These are phyloP conservation scores for Phaeosphaeria sp. DNA, from an alignment of 2,329 filamentous ascomycete species.

Conservation along the genomic window DNA sequence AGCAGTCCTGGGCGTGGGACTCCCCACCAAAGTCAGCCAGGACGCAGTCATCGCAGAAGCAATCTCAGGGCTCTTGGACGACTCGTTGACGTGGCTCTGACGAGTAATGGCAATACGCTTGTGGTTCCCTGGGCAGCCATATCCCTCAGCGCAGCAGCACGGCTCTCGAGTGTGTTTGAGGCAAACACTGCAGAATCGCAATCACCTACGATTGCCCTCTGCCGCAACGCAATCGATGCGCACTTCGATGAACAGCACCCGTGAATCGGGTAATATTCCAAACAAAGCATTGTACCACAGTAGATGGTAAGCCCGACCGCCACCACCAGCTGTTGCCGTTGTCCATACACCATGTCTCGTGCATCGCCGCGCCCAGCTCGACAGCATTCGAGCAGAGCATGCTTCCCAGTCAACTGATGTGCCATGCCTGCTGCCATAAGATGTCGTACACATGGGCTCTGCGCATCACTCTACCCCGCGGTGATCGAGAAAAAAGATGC, in stretches of 20 bases:
- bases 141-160: neutral
- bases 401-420: neutral
- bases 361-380: neutral
- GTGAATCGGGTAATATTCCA: neutral
- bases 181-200: neutral
- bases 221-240: neutral
- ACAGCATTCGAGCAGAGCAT: neutral
- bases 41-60: slow-evolving; percentile 23
- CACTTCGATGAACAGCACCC: neutral
- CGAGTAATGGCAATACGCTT: slow-evolving; percentile 4
- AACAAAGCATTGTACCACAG: neutral
- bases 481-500: slow-evolving; percentile 13
- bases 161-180: neutral
- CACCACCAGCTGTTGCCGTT: neutral
- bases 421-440: neutral
- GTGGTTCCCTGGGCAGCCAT: slow-evolving; percentile 1
- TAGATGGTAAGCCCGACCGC: neutral
- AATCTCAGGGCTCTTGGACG: slow-evolving; percentile 19
- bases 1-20: slow-evolving; percentile 9
- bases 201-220: neutral
- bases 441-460: neutral
- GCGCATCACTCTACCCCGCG: slow-evolving; percentile 5
- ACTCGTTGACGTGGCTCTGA: slow-evolving; percentile 17
- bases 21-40: slow-evolving; percentile 10
- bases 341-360: neutral